A percentile compares a stretch with the other conserved stretches of the same genome.
Conservation (phyloP, 2,329 filamentous ascomycete genomes). For the Leptographium lundbergii region DNA sequence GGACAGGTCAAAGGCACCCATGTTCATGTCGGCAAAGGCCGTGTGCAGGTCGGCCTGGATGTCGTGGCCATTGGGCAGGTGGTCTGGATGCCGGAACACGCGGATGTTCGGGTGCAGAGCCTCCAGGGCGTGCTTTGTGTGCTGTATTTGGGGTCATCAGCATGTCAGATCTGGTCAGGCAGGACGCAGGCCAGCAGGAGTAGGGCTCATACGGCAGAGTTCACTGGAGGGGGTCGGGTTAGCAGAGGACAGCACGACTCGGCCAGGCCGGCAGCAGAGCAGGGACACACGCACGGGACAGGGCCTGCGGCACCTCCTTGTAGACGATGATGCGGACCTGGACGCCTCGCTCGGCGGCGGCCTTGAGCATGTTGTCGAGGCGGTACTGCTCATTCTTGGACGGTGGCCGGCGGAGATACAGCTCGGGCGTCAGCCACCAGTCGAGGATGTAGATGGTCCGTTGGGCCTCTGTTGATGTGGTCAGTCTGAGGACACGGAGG, state of each 20-base stretch:
- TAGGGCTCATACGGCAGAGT: conserved; percentile 3
- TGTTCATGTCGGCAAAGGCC: conserved; percentile 32
- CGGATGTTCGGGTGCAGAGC: conserved; percentile 69
- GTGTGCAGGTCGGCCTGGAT: conserved; percentile 56
- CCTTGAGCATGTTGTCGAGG: conserved; percentile 68
- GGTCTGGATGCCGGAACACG: conserved; percentile 85
- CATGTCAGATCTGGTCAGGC: background rate
- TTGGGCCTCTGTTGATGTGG: conserved; percentile 40
- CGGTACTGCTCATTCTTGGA: conserved; percentile 72
- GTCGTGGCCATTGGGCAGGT: conserved; percentile 60
- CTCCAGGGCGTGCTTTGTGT: conserved; percentile 72
- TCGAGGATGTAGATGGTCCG: conserved; percentile 78
- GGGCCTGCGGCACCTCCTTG: conserved; percentile 74
- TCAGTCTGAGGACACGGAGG: background rate
- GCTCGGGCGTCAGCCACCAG: conserved; percentile 82
- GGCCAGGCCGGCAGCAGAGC: background rate
- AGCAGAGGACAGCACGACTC: conserved; percentile 23
- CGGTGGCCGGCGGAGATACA: conserved; percentile 76
- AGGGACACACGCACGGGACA: conserved; percentile 51
- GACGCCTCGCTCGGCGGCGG: conserved; percentile 73
- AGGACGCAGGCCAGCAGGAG: too few relatives aligned
- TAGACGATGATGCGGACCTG: conserved; percentile 80
- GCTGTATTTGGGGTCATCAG: conserved; percentile 23
- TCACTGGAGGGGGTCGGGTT: conserved; percentile 19
- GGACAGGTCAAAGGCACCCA: conserved; percentile 41